Evolutionary conservation across 1,139 yeast genomes (phyloP), one percentile per base, ranked within the genome.

Genomic region (Candida sanyaensis): DNA sequence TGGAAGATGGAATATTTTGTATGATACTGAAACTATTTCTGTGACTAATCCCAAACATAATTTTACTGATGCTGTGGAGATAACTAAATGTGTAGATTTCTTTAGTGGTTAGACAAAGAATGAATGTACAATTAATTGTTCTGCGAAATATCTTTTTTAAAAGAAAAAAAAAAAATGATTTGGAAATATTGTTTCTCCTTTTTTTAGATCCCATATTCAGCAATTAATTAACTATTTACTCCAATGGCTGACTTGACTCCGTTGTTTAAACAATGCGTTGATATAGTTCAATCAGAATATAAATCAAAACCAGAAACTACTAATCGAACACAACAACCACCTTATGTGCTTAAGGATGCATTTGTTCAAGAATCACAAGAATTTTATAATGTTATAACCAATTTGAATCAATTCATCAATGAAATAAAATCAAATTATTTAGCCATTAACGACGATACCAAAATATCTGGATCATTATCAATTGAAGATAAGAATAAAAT

Each of bases 221-320:
- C 37, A 33, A 6, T 13, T 21, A 17, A 17, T 17, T 17, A 17
- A 10, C 6, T 4, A 33, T 21, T 21, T 12, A n/a, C 38, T 2
- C 10, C 28, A 24, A 81, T 81, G 87, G 62, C 80, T 1, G 83
- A 83, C 54, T 60, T 78, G 31, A 83, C 87, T 1, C 79, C 78
- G 1, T 59, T 74, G 21, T 83, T 83, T 59, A 61, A 63, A 33
- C 78, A 75, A 52, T 77, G 83, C 53, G 80, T 80, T 5, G 56
- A 61, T 5, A 74, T 81, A 30, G 73, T 78, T 2, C 68, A 65
- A 41, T 56, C 59, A 6, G 76, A 71, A 48, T 51, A 69, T 23
- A 59, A 42, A n/a, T 38, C 43, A 13, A 41, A 34, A 42, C 44
- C 45, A 44, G 5, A 29, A 27, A 38, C 11, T 39, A 12, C 29